A percentile compares a stretch with the other conserved stretches of the same genome.
These are phyloP conservation scores for Usnea hakonensis DNA, from an alignment of 495 filamentous ascomycete species.

Conservation along the genomic window DNA sequence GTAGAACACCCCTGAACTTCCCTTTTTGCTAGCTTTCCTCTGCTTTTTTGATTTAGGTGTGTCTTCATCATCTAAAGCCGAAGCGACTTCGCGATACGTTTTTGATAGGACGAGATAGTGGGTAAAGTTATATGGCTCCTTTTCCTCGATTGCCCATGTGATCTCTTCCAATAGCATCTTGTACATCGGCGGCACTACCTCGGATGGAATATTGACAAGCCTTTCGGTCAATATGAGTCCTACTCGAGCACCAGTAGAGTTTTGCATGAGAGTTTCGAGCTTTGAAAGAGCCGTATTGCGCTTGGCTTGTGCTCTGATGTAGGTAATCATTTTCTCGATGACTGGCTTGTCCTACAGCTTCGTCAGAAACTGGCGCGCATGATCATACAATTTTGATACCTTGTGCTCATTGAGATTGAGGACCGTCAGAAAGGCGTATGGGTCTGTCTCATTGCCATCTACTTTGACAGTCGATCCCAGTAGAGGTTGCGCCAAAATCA, in stretches of 20 bases:
- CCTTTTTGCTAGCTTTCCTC: conserved; percentile 36
- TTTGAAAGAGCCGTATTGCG: conserved; percentile 45
- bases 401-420: conserved; percentile 76
- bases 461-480: conserved; percentile 94
- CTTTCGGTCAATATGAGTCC: conserved; percentile 86
- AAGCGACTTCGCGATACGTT: conserved; percentile 80
- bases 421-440: conserved; percentile 89
- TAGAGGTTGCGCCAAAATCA: conserved; percentile 80
- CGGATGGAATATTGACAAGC: conserved; percentile 87
- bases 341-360: conserved; percentile 55
- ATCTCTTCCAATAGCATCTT: conserved; percentile 91
- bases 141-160: conserved; percentile 77
- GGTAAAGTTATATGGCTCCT: conserved; percentile 86
- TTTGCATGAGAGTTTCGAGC: conserved; percentile 48
- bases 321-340: conserved; percentile 59
- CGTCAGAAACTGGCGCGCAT: conserved; percentile 1
- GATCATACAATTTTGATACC: conserved; percentile 25
- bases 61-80: conserved; percentile 64
- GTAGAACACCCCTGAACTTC: conserved; percentile 51
- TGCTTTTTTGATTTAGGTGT: conserved; percentile 66
- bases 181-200: conserved; percentile 94
- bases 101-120: conserved; percentile 89
- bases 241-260: conserved; percentile 47
- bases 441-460: conserved; percentile 87
- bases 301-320: conserved; percentile 56